A percentile compares a stretch with the other conserved stretches of the same genome.
These are phyloP conservation scores for Chrysosporium keratinophilum DNA, from an alignment of 2,329 filamentous ascomycete genomes.

Conservation along the genomic window DNA sequence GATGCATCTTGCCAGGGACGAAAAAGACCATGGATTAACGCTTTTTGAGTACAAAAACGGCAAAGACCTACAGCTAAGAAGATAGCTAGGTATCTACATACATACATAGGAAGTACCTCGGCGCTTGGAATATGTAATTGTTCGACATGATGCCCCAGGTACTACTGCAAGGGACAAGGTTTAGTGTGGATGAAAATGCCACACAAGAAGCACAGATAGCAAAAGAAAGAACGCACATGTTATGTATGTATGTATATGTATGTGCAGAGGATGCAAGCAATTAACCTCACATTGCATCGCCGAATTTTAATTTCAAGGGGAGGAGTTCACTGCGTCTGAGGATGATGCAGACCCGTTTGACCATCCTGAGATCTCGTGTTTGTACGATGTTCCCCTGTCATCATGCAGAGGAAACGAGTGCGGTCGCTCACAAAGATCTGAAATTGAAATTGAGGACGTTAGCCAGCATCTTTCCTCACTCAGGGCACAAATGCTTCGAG, in stretches of 20 bases:
- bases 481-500: too few species aligned
- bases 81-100: too few species aligned
- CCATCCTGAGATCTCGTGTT: too few species aligned
- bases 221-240: neutral
- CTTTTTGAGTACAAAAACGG: too few species aligned
- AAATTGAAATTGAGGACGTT: too few species aligned
- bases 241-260: neutral
- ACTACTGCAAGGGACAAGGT: slow-evolving; percentile 11
- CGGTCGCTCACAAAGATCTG: too few species aligned
- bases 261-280: slow-evolving; percentile 6
- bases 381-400: too few species aligned
- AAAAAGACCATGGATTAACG: too few species aligned
- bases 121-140: neutral
- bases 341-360: slow-evolving; percentile 2
- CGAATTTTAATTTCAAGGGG: neutral
- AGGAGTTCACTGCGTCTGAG: neutral
- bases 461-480: too few species aligned
- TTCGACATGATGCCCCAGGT: neutral
- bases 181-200: slow-evolving; percentile 4
- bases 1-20: neutral
- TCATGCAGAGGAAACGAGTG: too few species aligned
- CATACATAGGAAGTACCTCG: too few species aligned
- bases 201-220: neutral
- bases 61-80: too few species aligned
- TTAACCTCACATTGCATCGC: slow-evolving; percentile 13